phyloP scores from a whole-genome alignment of 805 yeast genomes.

The Ogataea methanolica region DNA sequence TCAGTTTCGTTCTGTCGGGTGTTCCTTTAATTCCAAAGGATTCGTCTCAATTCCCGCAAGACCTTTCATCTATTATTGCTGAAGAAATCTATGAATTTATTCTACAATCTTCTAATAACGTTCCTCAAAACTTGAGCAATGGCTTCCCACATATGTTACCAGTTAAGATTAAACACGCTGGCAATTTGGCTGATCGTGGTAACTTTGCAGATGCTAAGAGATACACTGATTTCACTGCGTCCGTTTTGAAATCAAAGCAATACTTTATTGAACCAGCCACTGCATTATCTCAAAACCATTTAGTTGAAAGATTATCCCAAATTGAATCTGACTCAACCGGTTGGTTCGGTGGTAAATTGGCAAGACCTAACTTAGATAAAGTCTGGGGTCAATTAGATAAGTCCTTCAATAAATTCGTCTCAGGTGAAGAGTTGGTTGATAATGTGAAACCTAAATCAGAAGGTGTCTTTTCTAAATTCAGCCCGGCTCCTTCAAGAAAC shows the following conservation, averaged over 20 bases:
- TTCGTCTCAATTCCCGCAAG: constrained; percentile 15
- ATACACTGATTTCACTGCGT: constrained; percentile 50
- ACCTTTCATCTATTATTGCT: constrained; percentile 45
- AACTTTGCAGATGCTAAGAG: constrained; percentile 52
- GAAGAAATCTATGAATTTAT: constrained; percentile 69
- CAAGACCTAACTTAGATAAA: constrained; percentile 44
- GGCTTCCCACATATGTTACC: constrained; percentile 49
- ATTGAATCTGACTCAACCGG: constrained; percentile 36
- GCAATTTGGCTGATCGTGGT: constrained; percentile 65
- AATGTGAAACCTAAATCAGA: constrained; percentile 33
- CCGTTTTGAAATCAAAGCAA: constrained; percentile 35
- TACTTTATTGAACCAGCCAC: constrained; percentile 31
- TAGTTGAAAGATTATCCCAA: constrained; percentile 45
- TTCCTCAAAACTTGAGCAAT: constrained; percentile 30
- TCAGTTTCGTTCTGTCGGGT: constrained; percentile 32
- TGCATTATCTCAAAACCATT: constrained; percentile 30
- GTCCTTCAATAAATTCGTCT: constrained; percentile 70
- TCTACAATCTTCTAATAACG: constrained; percentile 29
- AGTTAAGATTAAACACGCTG: constrained; percentile 64
- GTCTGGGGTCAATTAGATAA: constrained; percentile 89
- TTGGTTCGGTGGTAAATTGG: constrained; percentile 65
- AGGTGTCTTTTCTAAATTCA: constrained; percentile 67
- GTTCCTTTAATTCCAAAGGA: constrained; percentile 22
- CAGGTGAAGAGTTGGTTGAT: constrained; percentile 69
- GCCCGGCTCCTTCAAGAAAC: constrained; percentile 63